Percentiles rank a stretch among this genome's conserved stretches.
These are phyloP conservation scores for Conringia planisiliqua DNA, from an alignment of 345 rosid species.

Conservation along the genomic window DNA sequence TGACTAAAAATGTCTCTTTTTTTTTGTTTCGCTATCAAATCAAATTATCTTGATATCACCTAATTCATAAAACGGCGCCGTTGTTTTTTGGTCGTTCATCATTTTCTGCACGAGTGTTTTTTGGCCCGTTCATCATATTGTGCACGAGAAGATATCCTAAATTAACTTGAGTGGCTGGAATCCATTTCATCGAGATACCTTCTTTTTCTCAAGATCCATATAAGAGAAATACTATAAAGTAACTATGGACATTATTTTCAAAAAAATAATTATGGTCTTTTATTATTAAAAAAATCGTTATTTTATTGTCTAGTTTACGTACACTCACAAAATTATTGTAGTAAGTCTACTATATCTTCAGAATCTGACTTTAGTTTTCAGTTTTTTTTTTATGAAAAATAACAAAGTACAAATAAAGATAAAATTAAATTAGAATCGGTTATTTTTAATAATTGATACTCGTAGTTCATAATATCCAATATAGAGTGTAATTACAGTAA, in stretches of 20 bases:
- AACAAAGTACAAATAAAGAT: no score
- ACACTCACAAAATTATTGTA: background rate
- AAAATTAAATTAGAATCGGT: no score
- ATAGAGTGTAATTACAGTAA: no score
- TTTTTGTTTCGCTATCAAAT: background rate
- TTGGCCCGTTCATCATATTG: background rate
- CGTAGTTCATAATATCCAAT: no score
- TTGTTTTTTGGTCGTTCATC: background rate
- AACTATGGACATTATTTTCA: no score
- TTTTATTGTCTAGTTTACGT: background rate
- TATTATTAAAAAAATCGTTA: no score
- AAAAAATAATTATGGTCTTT: no score
- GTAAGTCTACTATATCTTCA: background rate
- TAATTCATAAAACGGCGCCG: conserved; percentile 4
- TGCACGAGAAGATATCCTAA: background rate
- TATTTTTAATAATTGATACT: no score
- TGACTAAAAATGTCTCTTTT: no score
- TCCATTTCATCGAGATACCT: background rate
- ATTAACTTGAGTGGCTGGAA: background rate
- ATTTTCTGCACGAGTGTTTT: background rate
- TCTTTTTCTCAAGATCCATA: background rate
- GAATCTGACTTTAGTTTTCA: no score
- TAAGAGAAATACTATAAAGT: background rate
- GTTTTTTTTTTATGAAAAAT: no score
- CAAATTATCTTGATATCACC: background rate